Evolutionary conservation across 2,329 filamentous ascomycete species (phyloP).

Genomic region (Phaeomoniella chlamydospora): DNA sequence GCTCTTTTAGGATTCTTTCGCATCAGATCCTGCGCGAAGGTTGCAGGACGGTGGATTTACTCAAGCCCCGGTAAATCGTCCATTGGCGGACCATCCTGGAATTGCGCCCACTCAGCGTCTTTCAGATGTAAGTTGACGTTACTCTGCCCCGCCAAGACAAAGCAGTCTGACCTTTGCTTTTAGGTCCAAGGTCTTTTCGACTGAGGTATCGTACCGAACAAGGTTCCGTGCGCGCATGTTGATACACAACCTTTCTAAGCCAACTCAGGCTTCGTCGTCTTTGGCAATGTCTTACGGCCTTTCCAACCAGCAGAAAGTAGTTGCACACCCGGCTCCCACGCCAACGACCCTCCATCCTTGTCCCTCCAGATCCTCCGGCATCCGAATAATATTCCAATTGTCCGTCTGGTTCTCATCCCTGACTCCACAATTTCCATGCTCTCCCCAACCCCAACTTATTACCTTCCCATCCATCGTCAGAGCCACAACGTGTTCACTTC

Average conservation of each 20-base stretch:
- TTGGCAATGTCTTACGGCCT: no score
- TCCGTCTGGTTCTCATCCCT: slow-evolving; percentile 36
- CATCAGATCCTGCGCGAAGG: slow-evolving; percentile 16
- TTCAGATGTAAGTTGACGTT: slow-evolving; percentile 26
- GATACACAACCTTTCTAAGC: no score
- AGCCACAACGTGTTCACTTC: slow-evolving; percentile 81
- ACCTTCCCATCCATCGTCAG: slow-evolving; percentile 52
- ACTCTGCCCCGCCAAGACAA: background rate
- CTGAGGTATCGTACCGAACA: slow-evolving; percentile 11
- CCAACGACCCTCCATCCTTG: slow-evolving; percentile 37
- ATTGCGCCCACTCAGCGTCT: slow-evolving; percentile 32
- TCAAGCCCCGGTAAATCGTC: slow-evolving; percentile 5
- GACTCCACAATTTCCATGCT: slow-evolving; percentile 89
- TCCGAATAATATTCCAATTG: slow-evolving; percentile 55
- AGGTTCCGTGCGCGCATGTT: no score
- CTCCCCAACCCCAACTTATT: slow-evolving; percentile 88
- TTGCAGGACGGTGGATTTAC: slow-evolving; percentile 20
- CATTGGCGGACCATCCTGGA: slow-evolving; percentile 14
- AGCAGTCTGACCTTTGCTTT: slow-evolving; percentile 1
- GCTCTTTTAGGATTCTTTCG: slow-evolving; percentile 25
- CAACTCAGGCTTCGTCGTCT: no score
- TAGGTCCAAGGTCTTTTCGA: slow-evolving; percentile 25
- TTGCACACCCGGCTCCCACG: slow-evolving; percentile 79
- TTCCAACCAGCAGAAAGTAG: no score
- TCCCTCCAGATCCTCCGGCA: slow-evolving; percentile 38